Evolutionary conservation across 2,329 filamentous ascomycete species (phyloP).

Genomic region (Aspergillus sergii): DNA sequence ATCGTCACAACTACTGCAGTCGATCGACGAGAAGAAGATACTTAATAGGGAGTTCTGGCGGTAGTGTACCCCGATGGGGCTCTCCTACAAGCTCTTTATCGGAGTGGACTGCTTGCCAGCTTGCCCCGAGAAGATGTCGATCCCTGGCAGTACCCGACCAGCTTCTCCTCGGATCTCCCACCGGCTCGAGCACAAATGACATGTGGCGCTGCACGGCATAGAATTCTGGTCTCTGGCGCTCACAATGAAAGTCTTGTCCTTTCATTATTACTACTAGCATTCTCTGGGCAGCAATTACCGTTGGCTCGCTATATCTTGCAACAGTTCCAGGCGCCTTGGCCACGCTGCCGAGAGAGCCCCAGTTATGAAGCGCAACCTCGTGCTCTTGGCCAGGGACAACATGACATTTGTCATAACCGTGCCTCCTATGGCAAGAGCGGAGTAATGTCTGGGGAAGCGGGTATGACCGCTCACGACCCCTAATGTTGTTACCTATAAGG

Average conservation of each 20-base stretch:
- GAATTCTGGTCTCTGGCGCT: not conserved
- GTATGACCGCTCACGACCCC: not conserved
- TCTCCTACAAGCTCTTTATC: not conserved
- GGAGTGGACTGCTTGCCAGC: not conserved
- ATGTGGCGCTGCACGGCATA: not conserved
- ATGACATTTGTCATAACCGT: not conserved
- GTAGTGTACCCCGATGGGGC: not conserved
- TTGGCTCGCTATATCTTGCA: constrained; percentile 13
- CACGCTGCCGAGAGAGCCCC: constrained; percentile 3
- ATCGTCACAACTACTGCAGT: not conserved
- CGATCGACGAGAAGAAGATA: not conserved
- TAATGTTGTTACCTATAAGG: not conserved
- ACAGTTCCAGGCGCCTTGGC: constrained; percentile 9
- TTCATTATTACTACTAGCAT: not conserved
- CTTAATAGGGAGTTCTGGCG: not conserved
- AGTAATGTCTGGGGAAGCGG: constrained; percentile 1
- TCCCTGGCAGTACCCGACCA: not conserved
- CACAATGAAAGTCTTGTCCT: not conserved
- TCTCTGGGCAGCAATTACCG: constrained; percentile 7
- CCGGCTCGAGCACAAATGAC: not conserved
- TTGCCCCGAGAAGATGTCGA: not conserved
- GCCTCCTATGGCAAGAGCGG: not conserved
- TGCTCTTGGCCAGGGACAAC: constrained; percentile 1
- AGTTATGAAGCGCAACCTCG: not conserved
- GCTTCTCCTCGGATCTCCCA: not conserved